Conservation (phyloP, 352 stramenopile genomes). For the Elongisporangium senticosum region DNA sequence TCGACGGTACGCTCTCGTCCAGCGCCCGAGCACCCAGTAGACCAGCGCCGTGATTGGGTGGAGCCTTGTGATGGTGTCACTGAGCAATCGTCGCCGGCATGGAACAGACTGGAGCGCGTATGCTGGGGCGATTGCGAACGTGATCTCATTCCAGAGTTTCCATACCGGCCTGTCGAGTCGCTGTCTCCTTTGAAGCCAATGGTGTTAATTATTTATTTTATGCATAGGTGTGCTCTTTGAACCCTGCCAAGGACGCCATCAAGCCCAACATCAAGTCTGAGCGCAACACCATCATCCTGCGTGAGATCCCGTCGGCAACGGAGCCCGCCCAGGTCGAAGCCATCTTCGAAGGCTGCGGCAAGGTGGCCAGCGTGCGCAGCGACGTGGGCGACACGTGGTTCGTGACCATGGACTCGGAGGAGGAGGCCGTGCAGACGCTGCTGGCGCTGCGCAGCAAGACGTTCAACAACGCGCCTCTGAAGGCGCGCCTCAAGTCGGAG, state of each 20-base stretch:
- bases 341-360: constrained; percentile 77
- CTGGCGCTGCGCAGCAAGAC: constrained; percentile 85
- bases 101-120: not conserved
- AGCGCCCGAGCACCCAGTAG: not conserved
- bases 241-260: constrained; percentile 78
- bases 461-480: constrained; percentile 86
- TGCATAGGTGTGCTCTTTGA: constrained; percentile 63
- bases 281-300: constrained; percentile 91
- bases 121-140: not conserved
- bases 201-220: not conserved
- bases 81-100: not conserved
- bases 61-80: not conserved
- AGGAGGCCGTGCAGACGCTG: constrained; percentile 81
- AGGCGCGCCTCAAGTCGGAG: constrained; percentile 90
- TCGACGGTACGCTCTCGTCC: constrained; percentile 37
- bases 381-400: constrained; percentile 94
- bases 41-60: not conserved
- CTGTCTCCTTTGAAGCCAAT: not conserved
- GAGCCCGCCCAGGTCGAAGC: constrained; percentile 79
- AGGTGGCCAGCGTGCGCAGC: constrained; percentile 80
- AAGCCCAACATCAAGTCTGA: constrained; percentile 92
- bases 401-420: constrained; percentile 85
- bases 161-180: not conserved
- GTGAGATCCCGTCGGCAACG: constrained; percentile 88
- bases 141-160: not conserved